Conservation (phyloP, 768 basidiomycete genomes). For the Lentinula sp. region DNA sequence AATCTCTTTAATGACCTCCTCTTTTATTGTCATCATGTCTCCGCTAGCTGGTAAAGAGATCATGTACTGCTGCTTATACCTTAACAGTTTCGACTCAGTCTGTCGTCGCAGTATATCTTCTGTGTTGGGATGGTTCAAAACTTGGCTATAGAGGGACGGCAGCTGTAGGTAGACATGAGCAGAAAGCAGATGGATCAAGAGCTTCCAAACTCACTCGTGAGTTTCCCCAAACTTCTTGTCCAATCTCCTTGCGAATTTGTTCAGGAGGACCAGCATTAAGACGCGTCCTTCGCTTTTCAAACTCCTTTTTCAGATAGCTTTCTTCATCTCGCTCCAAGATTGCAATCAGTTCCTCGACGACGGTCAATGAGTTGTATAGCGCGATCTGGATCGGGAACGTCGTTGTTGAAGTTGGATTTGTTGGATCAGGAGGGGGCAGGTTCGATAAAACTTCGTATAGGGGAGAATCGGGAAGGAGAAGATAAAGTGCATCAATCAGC, state of each 20-base stretch:
- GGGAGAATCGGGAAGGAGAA: slow-evolving; percentile 71
- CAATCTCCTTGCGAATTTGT: slow-evolving; percentile 55
- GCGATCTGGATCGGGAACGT: slow-evolving; percentile 53
- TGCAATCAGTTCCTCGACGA: slow-evolving; percentile 65
- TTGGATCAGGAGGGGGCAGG: slow-evolving; percentile 72
- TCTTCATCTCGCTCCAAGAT: slow-evolving; percentile 63
- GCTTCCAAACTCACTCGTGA: slow-evolving; percentile 45
- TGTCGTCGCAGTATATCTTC: slow-evolving; percentile 72
- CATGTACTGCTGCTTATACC: slow-evolving; percentile 57
- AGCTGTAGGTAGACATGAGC: slow-evolving; percentile 39
- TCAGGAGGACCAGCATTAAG: slow-evolving; percentile 62
- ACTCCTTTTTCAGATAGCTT: slow-evolving; percentile 51
- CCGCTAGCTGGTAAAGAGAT: slow-evolving; percentile 44
- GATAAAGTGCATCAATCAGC: slow-evolving; percentile 60
- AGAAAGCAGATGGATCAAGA: background rate
- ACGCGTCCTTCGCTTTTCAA: slow-evolving; percentile 72
- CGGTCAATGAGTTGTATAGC: slow-evolving; percentile 62
- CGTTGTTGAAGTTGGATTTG: slow-evolving; percentile 60
- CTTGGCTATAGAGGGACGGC: slow-evolving; percentile 65
- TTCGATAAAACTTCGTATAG: slow-evolving; percentile 54
- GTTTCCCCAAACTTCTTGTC: slow-evolving; percentile 51
- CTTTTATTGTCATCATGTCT: slow-evolving; percentile 33
- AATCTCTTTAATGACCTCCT: slow-evolving; percentile 49
- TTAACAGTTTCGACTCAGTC: slow-evolving; percentile 71
- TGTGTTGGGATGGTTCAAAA: slow-evolving; percentile 78